These are phyloP conservation scores for Monosporozyma siamensis DNA, from an alignment of 805 yeast species.

Conservation along the genomic window DNA sequence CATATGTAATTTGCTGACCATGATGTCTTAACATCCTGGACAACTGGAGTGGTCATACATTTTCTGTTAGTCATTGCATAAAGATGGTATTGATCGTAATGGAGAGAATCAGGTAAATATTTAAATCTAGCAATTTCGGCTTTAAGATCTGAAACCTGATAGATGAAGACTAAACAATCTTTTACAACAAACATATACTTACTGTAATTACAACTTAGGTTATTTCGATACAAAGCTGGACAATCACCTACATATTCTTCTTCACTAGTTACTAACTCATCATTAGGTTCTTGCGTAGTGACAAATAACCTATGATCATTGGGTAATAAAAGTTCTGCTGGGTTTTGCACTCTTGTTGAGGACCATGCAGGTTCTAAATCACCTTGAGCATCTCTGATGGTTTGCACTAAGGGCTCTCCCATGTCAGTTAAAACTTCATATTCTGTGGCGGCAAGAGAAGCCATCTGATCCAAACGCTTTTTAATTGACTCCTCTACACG, in stretches of 20 bases:
- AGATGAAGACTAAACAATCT: too few species aligned
- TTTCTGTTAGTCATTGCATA: neutral
- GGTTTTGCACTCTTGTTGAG: conserved; percentile 11
- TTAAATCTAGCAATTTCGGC: too few species aligned
- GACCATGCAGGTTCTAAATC: conserved; percentile 21
- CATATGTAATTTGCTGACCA: conserved; percentile 24
- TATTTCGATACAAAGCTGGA: conserved; percentile 9
- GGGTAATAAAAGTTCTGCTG: conserved; percentile 17
- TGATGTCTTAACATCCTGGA: too few species aligned
- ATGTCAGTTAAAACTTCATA: conserved; percentile 2
- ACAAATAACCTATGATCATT: conserved; percentile 12
- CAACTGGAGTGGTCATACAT: too few species aligned
- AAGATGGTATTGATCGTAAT: too few species aligned
- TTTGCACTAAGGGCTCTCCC: conserved; percentile 7
- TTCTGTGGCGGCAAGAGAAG: conserved; percentile 2
- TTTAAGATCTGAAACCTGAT: too few species aligned
- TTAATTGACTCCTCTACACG: conserved; percentile 6
- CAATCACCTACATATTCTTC: neutral
- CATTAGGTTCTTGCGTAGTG: neutral
- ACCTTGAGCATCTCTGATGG: conserved; percentile 6
- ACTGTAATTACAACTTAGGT: conserved; percentile 10
- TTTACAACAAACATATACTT: conserved; percentile 9
- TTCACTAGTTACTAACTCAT: too few species aligned
- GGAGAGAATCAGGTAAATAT: too few species aligned
- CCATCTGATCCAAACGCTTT: conserved; percentile 4